Evolutionary conservation across 495 filamentous ascomycete genomes (phyloP).

Genomic region (Penicillium roqueforti): DNA sequence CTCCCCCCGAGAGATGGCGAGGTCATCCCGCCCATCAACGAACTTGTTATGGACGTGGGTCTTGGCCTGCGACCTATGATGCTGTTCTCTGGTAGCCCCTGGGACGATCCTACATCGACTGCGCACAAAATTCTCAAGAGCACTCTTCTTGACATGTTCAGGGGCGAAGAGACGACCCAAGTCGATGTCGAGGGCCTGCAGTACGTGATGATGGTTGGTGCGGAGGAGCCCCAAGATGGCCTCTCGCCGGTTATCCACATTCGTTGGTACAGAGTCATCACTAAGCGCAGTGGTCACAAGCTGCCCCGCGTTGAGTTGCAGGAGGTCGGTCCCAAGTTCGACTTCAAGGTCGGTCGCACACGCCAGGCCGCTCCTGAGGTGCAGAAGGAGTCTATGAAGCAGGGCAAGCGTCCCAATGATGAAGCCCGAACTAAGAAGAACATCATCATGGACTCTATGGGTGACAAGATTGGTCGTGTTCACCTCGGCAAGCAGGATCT

Average conservation of each 20-base stretch:
- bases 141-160: constrained; percentile 86
- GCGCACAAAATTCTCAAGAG: constrained; percentile 80
- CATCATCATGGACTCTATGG: constrained; percentile 80
- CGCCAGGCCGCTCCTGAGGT: constrained; percentile 69
- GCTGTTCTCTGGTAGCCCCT: constrained; percentile 77
- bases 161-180: constrained; percentile 65
- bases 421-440: constrained; percentile 83
- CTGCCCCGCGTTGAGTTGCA: constrained; percentile 88
- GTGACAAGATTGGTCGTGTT: constrained; percentile 92
- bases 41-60: constrained; percentile 73
- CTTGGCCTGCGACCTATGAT: constrained; percentile 73
- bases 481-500: constrained; percentile 92
- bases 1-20: constrained; percentile 60
- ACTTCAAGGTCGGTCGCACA: constrained; percentile 81
- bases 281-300: constrained; percentile 79
- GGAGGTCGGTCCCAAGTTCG: constrained; percentile 92
- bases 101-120: constrained; percentile 69
- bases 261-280: constrained; percentile 76
- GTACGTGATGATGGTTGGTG: constrained; percentile 77
- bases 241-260: constrained; percentile 70
- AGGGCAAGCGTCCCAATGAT: constrained; percentile 61
- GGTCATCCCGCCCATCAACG: constrained; percentile 73
- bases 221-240: constrained; percentile 64
- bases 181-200: constrained; percentile 93
- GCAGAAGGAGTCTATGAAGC: constrained; percentile 88